Conservation (phyloP, 169 alveolate genomes). For the Plasmodium vivax region DNA sequence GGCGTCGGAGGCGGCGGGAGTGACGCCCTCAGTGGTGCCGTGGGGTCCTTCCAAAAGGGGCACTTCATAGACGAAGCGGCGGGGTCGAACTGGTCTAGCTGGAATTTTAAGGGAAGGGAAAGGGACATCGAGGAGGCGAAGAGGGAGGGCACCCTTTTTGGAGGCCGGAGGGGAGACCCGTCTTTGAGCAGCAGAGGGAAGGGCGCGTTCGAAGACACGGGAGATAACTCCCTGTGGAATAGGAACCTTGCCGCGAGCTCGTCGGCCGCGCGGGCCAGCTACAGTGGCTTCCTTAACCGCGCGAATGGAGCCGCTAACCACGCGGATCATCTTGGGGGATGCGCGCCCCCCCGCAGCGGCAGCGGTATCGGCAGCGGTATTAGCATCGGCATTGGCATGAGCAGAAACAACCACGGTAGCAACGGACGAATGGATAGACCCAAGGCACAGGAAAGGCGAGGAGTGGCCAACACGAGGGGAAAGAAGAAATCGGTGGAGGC, state of each 20-base stretch:
- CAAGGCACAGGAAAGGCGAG: neutral
- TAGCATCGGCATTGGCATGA: too few relatives aligned
- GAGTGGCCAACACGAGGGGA: slow-evolving; percentile 24
- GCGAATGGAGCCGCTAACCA: too few relatives aligned
- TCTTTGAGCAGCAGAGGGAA: neutral
- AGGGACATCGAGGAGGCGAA: neutral
- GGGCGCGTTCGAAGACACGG: neutral
- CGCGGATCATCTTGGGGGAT: neutral
- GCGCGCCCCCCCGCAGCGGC: neutral
- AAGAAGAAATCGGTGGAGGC: slow-evolving; percentile 45
- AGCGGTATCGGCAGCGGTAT: neutral
- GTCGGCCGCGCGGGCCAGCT: neutral
- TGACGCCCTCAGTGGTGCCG: neutral
- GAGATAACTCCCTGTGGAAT: slow-evolving; percentile 16
- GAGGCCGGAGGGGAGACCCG: neutral
- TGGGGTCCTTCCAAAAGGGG: slow-evolving; percentile 1
- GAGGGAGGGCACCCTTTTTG: neutral
- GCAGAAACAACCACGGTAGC: neutral
- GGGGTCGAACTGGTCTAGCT: neutral
- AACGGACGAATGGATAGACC: neutral
- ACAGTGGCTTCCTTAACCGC: neutral
- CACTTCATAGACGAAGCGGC: neutral
- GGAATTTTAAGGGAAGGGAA: neutral
- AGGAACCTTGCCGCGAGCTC: neutral
- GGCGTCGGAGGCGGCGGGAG: too few relatives aligned